phyloP scores from a whole-genome alignment of 805 yeast species.

The Clavispora carvajalis region DNA sequence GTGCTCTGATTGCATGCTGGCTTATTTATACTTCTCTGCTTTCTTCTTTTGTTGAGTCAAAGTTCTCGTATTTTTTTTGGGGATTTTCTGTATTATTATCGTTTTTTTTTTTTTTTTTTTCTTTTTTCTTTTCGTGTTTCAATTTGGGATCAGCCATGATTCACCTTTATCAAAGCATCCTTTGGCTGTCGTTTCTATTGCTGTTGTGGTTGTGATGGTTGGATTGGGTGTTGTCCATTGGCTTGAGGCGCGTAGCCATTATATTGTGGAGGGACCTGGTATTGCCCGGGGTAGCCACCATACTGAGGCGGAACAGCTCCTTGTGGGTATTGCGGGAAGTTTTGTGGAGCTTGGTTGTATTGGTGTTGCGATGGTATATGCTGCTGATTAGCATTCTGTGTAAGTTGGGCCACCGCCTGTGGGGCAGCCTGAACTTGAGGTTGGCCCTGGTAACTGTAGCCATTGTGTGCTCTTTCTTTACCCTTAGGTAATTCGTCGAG shows the following conservation, averaged over 20 bases:
- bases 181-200: slow-evolving; percentile 7
- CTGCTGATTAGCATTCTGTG: slow-evolving; percentile 2
- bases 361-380: neutral
- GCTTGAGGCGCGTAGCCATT: slow-evolving; percentile 23
- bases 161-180: neutral
- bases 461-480: slow-evolving; percentile 27
- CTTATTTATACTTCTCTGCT: slow-evolving; percentile 1
- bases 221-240: slow-evolving; percentile 19
- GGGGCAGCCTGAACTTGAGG: slow-evolving; percentile 20
- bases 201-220: slow-evolving; percentile 20
- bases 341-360: slow-evolving; percentile 12
- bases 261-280: slow-evolving; percentile 20
- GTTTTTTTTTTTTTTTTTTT: slow-evolving; percentile 2
- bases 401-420: slow-evolving; percentile 4
- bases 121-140: slow-evolving; percentile 28
- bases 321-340: slow-evolving; percentile 4
- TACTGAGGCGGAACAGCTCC: slow-evolving; percentile 27
- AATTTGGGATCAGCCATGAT: slow-evolving; percentile 6
- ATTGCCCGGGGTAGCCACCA: slow-evolving; percentile 15
- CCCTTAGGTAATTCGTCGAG: slow-evolving; percentile 54
- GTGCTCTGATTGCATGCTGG: neutral
- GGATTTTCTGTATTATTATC: neutral
- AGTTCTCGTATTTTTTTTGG: slow-evolving; percentile 3
- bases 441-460: slow-evolving; percentile 44
- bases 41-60: slow-evolving; percentile 1